These are phyloP conservation scores for Cyclotella choctawhatcheeana DNA, from an alignment of 108 stramenopile species.

Conservation along the genomic window DNA sequence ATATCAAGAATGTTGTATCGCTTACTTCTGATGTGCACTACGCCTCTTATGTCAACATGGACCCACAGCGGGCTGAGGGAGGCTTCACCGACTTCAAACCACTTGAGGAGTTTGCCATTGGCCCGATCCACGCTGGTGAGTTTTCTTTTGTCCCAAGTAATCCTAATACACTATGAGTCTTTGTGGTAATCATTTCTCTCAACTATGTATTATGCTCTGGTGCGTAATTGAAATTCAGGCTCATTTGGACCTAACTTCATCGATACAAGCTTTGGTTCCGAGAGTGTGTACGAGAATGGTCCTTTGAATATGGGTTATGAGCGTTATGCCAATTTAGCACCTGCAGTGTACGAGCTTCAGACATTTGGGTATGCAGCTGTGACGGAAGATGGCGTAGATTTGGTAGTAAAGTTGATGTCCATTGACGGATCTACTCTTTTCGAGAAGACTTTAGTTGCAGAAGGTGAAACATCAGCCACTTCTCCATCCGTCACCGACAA, in stretches of 20 bases:
- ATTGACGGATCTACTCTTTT: slow-evolving; percentile 44
- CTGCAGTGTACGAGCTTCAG: slow-evolving; percentile 35
- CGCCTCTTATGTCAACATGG: slow-evolving; percentile 46
- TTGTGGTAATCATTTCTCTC: no score
- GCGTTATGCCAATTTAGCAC: slow-evolving; percentile 48
- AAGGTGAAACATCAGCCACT: no score
- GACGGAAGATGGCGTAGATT: slow-evolving; percentile 31
- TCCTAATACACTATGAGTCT: no score
- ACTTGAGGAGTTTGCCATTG: slow-evolving; percentile 53
- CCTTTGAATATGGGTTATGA: slow-evolving; percentile 44
- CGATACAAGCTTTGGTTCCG: slow-evolving; percentile 49
- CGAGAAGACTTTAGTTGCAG: slow-evolving; percentile 29
- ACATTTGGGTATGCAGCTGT: slow-evolving; percentile 55
- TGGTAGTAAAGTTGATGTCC: slow-evolving; percentile 45
- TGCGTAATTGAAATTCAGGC: no score
- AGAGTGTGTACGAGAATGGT: slow-evolving; percentile 30
- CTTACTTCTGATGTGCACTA: slow-evolving; percentile 55
- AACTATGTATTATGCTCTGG: no score
- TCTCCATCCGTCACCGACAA: no score
- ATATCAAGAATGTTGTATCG: slow-evolving; percentile 41
- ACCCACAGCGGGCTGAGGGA: slow-evolving; percentile 38
- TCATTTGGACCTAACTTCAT: slow-evolving; percentile 48
- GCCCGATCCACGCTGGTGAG: slow-evolving; percentile 38
- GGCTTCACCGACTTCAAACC: slow-evolving; percentile 38
- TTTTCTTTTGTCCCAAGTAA: background rate